Conservation (phyloP, 345 rosid genomes). For the Linum usitatissimum region DNA sequence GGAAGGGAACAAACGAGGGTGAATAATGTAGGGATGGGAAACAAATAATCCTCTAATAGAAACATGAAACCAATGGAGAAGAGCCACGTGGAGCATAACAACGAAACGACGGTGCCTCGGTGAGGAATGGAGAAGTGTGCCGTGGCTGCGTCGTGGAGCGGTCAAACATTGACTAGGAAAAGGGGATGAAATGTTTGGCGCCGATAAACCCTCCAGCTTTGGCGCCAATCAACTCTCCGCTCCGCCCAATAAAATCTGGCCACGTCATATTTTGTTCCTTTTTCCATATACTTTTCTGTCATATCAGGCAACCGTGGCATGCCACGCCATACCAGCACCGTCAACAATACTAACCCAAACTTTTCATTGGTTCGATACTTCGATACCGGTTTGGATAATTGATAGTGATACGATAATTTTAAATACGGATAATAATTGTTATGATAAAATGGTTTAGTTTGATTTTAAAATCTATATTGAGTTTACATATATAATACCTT, state of each 20-base stretch:
- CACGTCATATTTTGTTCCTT: neutral
- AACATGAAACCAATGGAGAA: neutral
- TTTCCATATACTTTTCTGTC: neutral
- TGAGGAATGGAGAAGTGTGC: neutral
- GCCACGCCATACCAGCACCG: neutral
- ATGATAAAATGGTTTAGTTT: too few species aligned
- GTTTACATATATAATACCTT: too few species aligned
- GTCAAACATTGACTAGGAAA: neutral
- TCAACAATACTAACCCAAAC: too few species aligned
- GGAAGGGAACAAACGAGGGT: too few species aligned
- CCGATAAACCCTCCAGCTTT: neutral
- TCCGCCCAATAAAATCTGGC: neutral
- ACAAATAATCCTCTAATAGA: too few species aligned
- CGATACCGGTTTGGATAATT: too few species aligned
- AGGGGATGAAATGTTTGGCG: neutral
- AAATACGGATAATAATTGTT: too few species aligned
- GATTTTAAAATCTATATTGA: too few species aligned
- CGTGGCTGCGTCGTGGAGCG: neutral
- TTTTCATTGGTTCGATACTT: too few species aligned
- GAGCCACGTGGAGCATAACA: neutral
- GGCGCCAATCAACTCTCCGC: neutral
- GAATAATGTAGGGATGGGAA: neutral
- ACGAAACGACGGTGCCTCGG: neutral
- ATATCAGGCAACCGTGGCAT: neutral
- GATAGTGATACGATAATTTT: too few species aligned